Evolutionary conservation across 1,139 yeast species (phyloP), one percentile per base, ranked within the genome.

Genomic region (Hemisphaericaspora subhashii): DNA sequence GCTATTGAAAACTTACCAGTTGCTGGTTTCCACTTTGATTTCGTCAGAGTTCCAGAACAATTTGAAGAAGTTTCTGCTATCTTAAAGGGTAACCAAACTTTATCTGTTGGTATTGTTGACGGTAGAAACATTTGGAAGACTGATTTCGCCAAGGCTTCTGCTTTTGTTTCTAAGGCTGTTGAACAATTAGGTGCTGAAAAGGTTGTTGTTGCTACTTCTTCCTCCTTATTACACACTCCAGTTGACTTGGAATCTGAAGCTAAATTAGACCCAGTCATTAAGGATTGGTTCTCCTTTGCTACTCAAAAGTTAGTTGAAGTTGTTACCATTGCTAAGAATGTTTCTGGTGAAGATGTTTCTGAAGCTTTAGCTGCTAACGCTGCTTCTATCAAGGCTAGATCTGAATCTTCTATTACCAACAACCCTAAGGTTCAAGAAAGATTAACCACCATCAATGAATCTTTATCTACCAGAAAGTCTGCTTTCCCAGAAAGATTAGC

Each of bases 71-170:
- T 87, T 57, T 72, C 79, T 47, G 72, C 79, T 44, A 75, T 85
- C 60, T 72, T 90, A 48, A 57, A 51, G 47, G 77, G 81, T 55
- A 55, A 59, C 47, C 96, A 92, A 77, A 72, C 77, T 51, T 78
- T 92, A 63, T 90, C 98, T 51, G 96, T 85, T 52, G 98, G 98
- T 86, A 81, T 92, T 58, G 92, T 92, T 59, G 95, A 88, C 60
- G 98, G 98, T 75, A 89, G 98, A 83, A 92, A 92, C 83, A 87
- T 92, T 72, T 92, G 98, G 98, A 92, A 92, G 81, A 85, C 95
- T 67, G 86, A 92, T 77, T 86, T 84, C 60, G 68, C 92, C 60
- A 81, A 82, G 73, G 95, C 98, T 52, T 73, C 89, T 60, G 85
- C 72, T 52, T 66, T 84, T 50, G 95, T 89, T 57, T 75, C 83